These are phyloP conservation scores for Leishmania tropica DNA, from an alignment of 208 protist genomes.

Conservation along the genomic window DNA sequence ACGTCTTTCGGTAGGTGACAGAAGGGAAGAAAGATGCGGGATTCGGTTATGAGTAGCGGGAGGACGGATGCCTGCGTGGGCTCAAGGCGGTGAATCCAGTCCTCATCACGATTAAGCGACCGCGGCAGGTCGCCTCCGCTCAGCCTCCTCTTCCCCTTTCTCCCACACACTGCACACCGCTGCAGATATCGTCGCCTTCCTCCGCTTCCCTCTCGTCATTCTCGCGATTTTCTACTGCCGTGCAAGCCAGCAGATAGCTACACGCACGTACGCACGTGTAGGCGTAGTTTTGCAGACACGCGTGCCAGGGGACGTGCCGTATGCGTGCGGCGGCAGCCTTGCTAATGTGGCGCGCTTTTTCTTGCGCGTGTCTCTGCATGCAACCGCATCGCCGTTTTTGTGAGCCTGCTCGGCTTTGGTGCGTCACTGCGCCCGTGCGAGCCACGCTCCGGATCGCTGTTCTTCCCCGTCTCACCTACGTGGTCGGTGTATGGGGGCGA, in stretches of 20 bases:
- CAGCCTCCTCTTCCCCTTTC: background rate
- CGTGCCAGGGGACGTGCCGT: background rate
- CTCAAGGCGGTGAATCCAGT: too few relatives aligned
- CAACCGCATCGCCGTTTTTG: background rate
- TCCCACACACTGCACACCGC: background rate
- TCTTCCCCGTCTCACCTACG: background rate
- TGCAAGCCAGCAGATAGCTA: background rate
- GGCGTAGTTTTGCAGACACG: background rate
- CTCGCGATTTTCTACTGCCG: background rate
- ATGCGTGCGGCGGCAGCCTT: background rate
- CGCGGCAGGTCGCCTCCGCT: background rate
- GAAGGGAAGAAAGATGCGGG: background rate
- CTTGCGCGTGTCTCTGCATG: background rate
- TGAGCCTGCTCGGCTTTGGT: background rate
- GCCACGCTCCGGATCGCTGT: background rate
- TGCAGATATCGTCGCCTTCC: slow-evolving; percentile 8
- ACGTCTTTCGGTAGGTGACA: slow-evolving; percentile 39
- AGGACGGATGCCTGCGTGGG: background rate
- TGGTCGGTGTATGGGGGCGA: background rate
- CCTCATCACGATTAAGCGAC: background rate
- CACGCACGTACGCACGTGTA: background rate
- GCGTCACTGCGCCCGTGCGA: background rate
- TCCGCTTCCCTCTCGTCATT: background rate
- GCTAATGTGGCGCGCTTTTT: background rate
- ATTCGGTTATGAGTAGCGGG: background rate